Evolutionary conservation across 768 basidiomycete species (phyloP).

Genomic region (Boletus bicolor): DNA sequence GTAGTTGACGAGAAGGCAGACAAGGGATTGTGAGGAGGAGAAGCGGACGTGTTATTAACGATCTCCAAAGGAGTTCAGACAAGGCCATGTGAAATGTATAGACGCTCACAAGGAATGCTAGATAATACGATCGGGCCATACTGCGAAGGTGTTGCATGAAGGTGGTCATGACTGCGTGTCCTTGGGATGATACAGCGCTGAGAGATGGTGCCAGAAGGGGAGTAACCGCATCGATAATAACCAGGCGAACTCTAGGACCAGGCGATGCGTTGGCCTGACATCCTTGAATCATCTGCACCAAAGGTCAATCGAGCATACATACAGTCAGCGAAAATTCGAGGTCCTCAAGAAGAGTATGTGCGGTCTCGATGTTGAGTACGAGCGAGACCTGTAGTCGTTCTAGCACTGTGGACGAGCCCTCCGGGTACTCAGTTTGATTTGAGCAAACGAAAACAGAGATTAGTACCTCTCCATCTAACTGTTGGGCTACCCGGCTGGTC

Average conservation of each 20-base stretch:
- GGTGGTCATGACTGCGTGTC: conserved; percentile 69
- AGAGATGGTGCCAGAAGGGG: conserved; percentile 60
- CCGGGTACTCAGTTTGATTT: conserved; percentile 2
- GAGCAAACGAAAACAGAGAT: background rate
- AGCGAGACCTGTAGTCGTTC: conserved; percentile 58
- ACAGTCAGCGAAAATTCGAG: conserved; percentile 34
- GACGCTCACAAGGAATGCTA: conserved; percentile 53
- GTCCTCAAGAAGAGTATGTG: conserved; percentile 48
- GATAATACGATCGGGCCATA: conserved; percentile 41
- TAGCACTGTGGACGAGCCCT: conserved; percentile 37
- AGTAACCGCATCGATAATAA: conserved; percentile 68
- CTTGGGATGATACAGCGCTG: conserved; percentile 65
- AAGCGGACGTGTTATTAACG: conserved; percentile 52
- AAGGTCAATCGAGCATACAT: conserved; percentile 1
- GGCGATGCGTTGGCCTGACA: conserved; percentile 9
- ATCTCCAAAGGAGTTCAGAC: conserved; percentile 40
- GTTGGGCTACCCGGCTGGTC: conserved; percentile 38
- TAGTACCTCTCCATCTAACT: conserved; percentile 26
- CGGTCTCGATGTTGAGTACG: conserved; percentile 56
- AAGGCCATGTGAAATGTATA: background rate
- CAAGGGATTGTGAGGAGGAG: conserved; percentile 30
- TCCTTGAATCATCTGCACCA: conserved; percentile 1
- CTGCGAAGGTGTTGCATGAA: conserved; percentile 64
- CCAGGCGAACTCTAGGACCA: conserved; percentile 34
- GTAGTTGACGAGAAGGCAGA: conserved; percentile 35